These are phyloP conservation scores for Annona cherimola DNA, from an alignment of 164 flowering plant genomes.

Conservation along the genomic window DNA sequence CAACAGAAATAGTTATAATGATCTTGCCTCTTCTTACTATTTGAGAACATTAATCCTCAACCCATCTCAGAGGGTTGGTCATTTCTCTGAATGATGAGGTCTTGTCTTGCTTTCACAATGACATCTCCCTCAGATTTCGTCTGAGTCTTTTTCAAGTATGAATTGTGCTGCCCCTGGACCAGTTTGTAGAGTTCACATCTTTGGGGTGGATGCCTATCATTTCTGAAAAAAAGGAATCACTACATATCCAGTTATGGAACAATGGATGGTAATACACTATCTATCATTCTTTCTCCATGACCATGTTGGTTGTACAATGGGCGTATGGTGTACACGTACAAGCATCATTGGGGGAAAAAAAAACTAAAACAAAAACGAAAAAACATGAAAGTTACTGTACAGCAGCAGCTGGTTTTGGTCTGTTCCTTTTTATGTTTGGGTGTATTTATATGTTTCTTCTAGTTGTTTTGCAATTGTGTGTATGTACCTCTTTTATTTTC, in stretches of 20 bases:
- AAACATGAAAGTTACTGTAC: conserved; percentile 20
- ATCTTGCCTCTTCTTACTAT: neutral
- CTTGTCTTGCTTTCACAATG: neutral
- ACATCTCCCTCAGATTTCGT: neutral
- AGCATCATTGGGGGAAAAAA: neutral
- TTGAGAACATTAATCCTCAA: neutral
- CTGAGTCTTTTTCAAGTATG: neutral
- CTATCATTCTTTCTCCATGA: conserved; percentile 7
- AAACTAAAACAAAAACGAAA: neutral
- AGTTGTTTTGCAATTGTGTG: neutral
- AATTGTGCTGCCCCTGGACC: neutral
- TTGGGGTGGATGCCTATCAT: neutral
- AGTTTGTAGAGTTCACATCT: neutral
- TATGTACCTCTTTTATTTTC: neutral
- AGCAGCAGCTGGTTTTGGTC: conserved; percentile 29
- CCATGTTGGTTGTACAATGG: neutral
- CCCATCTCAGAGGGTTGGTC: conserved; percentile 4
- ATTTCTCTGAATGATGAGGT: neutral
- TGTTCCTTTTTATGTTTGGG: conserved; percentile 10
- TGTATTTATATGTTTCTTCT: neutral
- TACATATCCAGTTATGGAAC: neutral
- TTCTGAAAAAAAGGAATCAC: too few species aligned
- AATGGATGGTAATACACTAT: neutral
- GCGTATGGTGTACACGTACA: neutral
- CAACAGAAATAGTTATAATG: neutral